Evolutionary conservation across 129 eudicot genomes (phyloP).

Genomic region (Escallonia rubra): DNA sequence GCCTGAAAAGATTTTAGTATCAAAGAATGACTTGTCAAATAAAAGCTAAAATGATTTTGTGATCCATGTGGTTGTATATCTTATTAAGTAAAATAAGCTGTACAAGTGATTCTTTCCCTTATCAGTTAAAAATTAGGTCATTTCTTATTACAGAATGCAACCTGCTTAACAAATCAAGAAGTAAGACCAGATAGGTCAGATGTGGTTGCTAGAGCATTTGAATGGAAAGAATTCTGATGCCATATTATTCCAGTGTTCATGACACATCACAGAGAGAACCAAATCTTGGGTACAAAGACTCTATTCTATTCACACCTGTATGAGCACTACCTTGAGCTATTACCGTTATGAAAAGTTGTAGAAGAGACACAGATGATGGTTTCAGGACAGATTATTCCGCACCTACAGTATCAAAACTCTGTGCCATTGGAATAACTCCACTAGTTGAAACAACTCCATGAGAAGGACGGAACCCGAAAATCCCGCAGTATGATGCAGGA

Average conservation of each 20-base stretch:
- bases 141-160: neutral
- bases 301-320: too few species aligned
- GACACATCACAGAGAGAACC: neutral
- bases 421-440: constrained; percentile 93
- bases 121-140: too few species aligned
- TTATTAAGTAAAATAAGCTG: neutral
- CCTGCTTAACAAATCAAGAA: neutral
- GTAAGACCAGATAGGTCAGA: too few species aligned
- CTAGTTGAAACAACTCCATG: constrained; percentile 68
- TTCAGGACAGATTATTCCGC: constrained; percentile 8
- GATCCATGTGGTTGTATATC: too few species aligned
- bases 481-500: constrained; percentile 88
- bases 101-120: too few species aligned
- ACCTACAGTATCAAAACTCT: constrained; percentile 94
- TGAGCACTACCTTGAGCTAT: too few species aligned
- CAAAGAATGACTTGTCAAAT: neutral
- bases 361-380: too few species aligned
- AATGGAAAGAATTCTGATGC: too few species aligned
- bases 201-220: too few species aligned
- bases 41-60: neutral
- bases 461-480: constrained; percentile 92
- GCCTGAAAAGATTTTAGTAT: constrained; percentile 31
- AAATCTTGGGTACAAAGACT: too few species aligned
- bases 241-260: too few species aligned
- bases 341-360: too few species aligned